phyloP scores from a whole-genome alignment of 768 basidiomycete species.

The Collybia sp. region DNA sequence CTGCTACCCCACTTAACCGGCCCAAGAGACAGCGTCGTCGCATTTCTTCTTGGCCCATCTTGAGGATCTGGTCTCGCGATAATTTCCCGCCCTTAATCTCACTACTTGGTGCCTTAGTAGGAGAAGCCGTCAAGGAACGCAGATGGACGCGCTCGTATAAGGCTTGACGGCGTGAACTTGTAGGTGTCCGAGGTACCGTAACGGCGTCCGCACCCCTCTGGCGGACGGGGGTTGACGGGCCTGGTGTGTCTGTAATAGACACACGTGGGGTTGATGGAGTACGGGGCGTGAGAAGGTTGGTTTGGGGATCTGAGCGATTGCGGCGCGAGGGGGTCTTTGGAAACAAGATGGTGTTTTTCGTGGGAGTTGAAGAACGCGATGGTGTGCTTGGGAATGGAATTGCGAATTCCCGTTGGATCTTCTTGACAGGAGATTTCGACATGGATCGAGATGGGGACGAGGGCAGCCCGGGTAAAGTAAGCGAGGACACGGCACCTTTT shows the following conservation, averaged over 20 bases:
- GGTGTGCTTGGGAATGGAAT: constrained; percentile 48
- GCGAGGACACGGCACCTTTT: constrained; percentile 43
- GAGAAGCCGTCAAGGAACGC: constrained; percentile 62
- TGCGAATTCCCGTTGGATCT: constrained; percentile 30
- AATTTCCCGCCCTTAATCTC: constrained; percentile 40
- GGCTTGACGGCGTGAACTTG: constrained; percentile 72
- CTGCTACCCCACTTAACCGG: constrained; percentile 75
- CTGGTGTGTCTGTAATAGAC: constrained; percentile 25
- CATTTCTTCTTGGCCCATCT: constrained; percentile 75
- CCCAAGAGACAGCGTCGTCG: constrained; percentile 73
- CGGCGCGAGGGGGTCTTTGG: constrained; percentile 64
- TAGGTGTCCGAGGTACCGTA: constrained; percentile 65
- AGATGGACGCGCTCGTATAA: constrained; percentile 79
- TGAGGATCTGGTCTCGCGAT: constrained; percentile 62
- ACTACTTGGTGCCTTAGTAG: constrained; percentile 49
- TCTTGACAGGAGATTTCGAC: constrained; percentile 37
- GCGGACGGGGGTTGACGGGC: constrained; percentile 64
- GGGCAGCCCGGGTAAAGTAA: constrained; percentile 35
- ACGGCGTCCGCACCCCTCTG: constrained; percentile 50
- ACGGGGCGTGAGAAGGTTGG: constrained; percentile 38
- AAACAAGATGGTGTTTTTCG: constrained; percentile 45
- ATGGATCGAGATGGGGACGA: constrained; percentile 32
- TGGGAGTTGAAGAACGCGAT: constrained; percentile 32
- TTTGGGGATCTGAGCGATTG: constrained; percentile 32
- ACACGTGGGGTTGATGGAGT: constrained; percentile 36